Evolutionary conservation across 345 rosid genomes (phyloP), one percentile per base, ranked within the genome.

Genomic region (Angophora floribunda): DNA sequence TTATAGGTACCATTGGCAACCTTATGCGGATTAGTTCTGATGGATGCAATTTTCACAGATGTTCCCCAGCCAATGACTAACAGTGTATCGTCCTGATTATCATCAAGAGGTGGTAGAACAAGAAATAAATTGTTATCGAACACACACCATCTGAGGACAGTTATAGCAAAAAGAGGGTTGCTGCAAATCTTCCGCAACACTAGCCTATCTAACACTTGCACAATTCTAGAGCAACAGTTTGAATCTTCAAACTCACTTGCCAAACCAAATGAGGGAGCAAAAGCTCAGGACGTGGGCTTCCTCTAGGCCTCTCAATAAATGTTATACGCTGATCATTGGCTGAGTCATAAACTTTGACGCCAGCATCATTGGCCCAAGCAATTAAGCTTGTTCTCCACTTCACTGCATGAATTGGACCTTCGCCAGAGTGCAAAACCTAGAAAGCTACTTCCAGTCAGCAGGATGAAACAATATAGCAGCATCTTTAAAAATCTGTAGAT

Each of bases 21-120:
- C 85, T 90, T 92, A 65, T 89, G 87, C 89, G 93, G 94, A 93
- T 94, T 95, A 91, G 94, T 57, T 89, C 92, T 96, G 90, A 98
- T 98, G 28, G 96, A 96, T n/a, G 97, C 99, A 91, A 98, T 95
- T 89, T 97, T 97, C 61, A 97, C 97, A 87, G 92, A 93, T 67
- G 92, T 95, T 90, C 99, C 99, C 99, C 99, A 97, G 86, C 99
- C 99, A 91, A 98, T 98, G 92, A 98, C 99, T 93, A 98, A 96
- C 55, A 96, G 90, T 61, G 95, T 91, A 89, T 98, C 98, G 90
- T 96, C 99, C 99, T 98, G 93, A 59, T 91, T 89, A 85, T 10
- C 19, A 91, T 49, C 67, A 82, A 51, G 16, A 28, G 59, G 47
- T 57, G 19, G 26, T 59, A 91, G 79, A 86, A 75, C 21, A 82